phyloP scores from a whole-genome alignment of 2,329 filamentous ascomycete genomes.

The Paracorniculantispora psalliotae region DNA sequence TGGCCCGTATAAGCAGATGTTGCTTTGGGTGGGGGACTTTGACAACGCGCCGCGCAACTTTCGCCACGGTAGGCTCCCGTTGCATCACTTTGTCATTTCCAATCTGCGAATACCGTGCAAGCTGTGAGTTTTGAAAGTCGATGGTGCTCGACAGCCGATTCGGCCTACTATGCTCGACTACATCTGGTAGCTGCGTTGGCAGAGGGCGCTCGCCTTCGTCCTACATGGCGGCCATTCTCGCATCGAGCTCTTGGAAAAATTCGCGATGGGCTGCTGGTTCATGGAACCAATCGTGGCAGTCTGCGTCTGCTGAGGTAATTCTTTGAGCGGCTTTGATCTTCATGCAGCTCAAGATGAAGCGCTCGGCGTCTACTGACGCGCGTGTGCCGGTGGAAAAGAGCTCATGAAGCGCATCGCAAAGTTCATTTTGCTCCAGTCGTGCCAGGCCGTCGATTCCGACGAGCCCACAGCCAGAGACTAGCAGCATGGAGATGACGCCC shows the following conservation, averaged over 20 bases:
- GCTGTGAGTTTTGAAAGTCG: neutral
- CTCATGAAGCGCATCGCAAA: slow-evolving; percentile 19
- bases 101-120: neutral
- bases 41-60: neutral
- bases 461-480: slow-evolving; percentile 25
- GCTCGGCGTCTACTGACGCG: slow-evolving; percentile 23
- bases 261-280: slow-evolving; percentile 25
- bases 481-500: slow-evolving; percentile 40
- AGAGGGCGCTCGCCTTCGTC: slow-evolving; percentile 27
- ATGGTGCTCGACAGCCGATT: neutral
- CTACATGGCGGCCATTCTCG: slow-evolving; percentile 24
- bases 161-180: slow-evolving; percentile 13
- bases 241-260: slow-evolving; percentile 30
- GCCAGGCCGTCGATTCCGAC: slow-evolving; percentile 22
- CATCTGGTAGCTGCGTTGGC: slow-evolving; percentile 28
- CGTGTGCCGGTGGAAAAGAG: slow-evolving; percentile 8
- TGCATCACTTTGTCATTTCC: too few relatives aligned
- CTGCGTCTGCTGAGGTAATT: slow-evolving; percentile 25
- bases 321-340: slow-evolving; percentile 23
- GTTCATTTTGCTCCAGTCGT: slow-evolving; percentile 22
- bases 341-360: slow-evolving; percentile 29
- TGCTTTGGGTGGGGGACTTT: neutral
- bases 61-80: too few relatives aligned
- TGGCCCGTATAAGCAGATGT: neutral
- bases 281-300: slow-evolving; percentile 31